Evolutionary conservation across 2,329 filamentous ascomycete genomes (phyloP).

Genomic region (Fusarium sororula): DNA sequence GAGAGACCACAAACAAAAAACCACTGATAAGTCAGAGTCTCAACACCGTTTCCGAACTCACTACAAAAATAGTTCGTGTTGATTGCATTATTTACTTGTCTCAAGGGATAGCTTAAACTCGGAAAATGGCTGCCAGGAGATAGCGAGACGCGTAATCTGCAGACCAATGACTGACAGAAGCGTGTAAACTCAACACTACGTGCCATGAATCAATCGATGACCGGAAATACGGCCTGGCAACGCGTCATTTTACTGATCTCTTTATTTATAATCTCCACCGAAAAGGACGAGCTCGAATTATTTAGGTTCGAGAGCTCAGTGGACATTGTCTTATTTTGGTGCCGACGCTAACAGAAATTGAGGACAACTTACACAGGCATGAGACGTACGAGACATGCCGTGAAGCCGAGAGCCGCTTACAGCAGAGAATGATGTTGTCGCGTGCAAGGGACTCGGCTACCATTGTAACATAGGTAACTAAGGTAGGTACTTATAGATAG

Average conservation of each 20-base stretch:
- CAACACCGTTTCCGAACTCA: neutral
- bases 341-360: neutral
- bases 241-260: neutral
- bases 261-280: neutral
- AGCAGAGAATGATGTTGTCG: neutral
- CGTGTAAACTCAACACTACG: slow-evolving; percentile 1
- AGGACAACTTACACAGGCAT: neutral
- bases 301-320: neutral
- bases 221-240: slow-evolving; percentile 16
- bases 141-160: slow-evolving; percentile 23
- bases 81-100: neutral
- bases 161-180: neutral
- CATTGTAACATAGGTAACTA: neutral
- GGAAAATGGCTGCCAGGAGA: neutral
- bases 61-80: neutral
- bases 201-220: neutral
- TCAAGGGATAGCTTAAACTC: slow-evolving; percentile 4
- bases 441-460: neutral
- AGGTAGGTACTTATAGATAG: neutral
- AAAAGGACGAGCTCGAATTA: neutral
- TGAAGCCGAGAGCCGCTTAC: slow-evolving; percentile 4
- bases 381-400: slow-evolving; percentile 11
- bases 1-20: neutral
- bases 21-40: neutral
- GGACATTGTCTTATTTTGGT: neutral